Evolutionary conservation across 768 basidiomycete genomes (phyloP), one percentile per base, ranked within the genome.

Genomic region (Heimioporus sp.): DNA sequence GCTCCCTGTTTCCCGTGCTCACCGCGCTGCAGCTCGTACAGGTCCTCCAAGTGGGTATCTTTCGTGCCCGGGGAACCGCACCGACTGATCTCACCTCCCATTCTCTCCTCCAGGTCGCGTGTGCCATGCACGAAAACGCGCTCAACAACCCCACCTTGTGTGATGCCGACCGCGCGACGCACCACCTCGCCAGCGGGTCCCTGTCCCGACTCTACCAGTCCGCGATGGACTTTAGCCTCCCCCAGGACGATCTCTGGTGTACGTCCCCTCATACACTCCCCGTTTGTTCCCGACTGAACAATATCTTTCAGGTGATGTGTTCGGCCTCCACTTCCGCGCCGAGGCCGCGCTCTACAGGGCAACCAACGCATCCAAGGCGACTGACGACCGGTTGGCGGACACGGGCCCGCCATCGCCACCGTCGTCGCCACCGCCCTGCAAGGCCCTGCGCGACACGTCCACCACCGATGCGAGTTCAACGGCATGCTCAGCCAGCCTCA

Each of bases 121-220:
- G 50, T 37, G 61, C 61, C 5, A 51, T 64, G 64, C 64, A 63
- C 9, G 55, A 65, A 55, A 63, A 46, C n/a, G 61, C 55, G 12
- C 12, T 63, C 46, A 63, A 51, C 2, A 57, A 57, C 24, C 19
- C 37, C 9, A 1, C 6, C 12, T 53, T 64, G 50, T 38, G 55
- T 19, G 7, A 2, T 5, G 2, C 19, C 1, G 20, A 57, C 36
- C 61, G 41, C 17, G 41, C 45, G 24, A 5, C 15, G 8, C 50
- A 65, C 13, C 13, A 52, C 3, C 36, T 60, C 31, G 52, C 63
- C 9, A 44, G 43, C 10, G 4, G 9, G 0, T 40, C 53, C 12
- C 57, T 64, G 3, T 30, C 42, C 24, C 10, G 34, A 24, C 48
- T 64, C 16, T 63, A 48, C 30, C 11, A 19, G n/a, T 44, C 4